These are phyloP conservation scores for Brachypodium distachyon DNA, from an alignment of 202 grass and related monocot genomes.

Conservation along the genomic window DNA sequence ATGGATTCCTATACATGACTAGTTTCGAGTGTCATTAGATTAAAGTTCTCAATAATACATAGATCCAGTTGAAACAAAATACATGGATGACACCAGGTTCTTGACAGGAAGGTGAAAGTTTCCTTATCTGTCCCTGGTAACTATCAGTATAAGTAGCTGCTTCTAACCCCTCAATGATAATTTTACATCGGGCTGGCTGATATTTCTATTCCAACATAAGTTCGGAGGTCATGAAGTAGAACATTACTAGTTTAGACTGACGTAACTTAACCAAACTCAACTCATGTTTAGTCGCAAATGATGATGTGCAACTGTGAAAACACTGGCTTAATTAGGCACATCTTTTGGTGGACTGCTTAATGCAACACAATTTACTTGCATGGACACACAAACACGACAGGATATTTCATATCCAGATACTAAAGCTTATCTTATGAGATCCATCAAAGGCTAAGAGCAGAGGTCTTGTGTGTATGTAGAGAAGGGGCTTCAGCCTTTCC, in stretches of 20 bases:
- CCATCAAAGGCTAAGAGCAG: not conserved
- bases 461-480: not conserved
- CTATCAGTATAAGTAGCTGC: not conserved
- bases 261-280: not conserved
- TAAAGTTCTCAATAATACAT: slow-evolving; percentile 2
- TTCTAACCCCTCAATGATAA: not conserved
- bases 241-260: not conserved
- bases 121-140: not conserved
- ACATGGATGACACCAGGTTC: not conserved
- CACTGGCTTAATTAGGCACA: not conserved
- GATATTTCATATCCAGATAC: not conserved
- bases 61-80: no score
- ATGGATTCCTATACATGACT: not conserved
- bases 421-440: not conserved
- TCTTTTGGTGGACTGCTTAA: not conserved
- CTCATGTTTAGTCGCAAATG: not conserved
- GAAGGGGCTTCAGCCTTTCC: not conserved
- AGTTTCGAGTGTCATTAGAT: not conserved
- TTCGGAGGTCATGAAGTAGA: not conserved
- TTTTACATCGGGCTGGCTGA: not conserved
- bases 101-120: not conserved
- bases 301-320: not conserved
- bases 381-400: not conserved
- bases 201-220: not conserved
- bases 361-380: not conserved